Conservation (phyloP, 345 rosid genomes). For the Euphorbia tirucalli region DNA sequence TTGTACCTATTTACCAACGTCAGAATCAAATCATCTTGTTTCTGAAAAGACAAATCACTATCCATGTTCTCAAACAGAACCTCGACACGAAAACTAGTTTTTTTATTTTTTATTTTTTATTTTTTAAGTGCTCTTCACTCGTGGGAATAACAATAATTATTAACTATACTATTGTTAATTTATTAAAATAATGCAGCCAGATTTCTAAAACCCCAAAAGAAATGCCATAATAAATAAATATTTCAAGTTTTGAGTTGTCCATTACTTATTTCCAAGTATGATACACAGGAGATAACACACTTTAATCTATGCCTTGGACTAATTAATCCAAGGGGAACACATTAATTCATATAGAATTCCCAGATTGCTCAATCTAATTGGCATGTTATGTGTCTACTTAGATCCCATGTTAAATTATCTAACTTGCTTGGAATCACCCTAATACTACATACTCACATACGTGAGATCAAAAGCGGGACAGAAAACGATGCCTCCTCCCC, state of each 20-base stretch:
- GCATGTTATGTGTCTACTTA: constrained; percentile 19
- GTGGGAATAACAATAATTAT: too few relatives aligned
- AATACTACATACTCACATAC: constrained; percentile 39
- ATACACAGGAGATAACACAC: constrained; percentile 5
- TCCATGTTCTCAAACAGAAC: too few relatives aligned
- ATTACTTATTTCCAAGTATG: neutral
- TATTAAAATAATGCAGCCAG: too few relatives aligned
- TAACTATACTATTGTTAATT: too few relatives aligned
- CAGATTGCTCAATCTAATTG: constrained; percentile 11
- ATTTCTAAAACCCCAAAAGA: too few relatives aligned
- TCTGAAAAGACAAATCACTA: too few relatives aligned
- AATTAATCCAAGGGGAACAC: constrained; percentile 1
- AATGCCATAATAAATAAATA: neutral
- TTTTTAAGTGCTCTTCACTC: too few relatives aligned
- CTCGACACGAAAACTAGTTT: too few relatives aligned
- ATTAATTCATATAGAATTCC: neutral
- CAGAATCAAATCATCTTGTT: too few relatives aligned
- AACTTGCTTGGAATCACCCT: neutral
- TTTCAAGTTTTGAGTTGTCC: neutral
- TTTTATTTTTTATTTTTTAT: too few relatives aligned
- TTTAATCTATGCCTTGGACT: neutral
- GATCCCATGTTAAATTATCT: constrained; percentile 20
- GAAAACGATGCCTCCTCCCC: constrained; percentile 63
- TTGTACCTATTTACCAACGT: too few relatives aligned
- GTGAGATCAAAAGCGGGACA: constrained; percentile 81